A percentile compares a stretch with the other conserved stretches of the same genome.
These are phyloP conservation scores for Coemansia sp. DNA, from an alignment of 192 early-diverging fungal genomes.

Conservation along the genomic window DNA sequence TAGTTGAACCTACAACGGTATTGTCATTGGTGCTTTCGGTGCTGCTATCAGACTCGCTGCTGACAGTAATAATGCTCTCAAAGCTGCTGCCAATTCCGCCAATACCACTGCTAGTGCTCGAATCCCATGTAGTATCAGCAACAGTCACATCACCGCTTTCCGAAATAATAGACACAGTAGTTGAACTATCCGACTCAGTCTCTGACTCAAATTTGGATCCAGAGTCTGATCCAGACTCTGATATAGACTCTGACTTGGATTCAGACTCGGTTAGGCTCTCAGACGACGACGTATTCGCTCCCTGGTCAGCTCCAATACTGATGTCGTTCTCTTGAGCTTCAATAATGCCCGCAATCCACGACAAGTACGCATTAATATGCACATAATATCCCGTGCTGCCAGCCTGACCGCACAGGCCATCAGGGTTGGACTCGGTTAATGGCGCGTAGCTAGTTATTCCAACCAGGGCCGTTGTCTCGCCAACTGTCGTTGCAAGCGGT, in stretches of 20 bases:
- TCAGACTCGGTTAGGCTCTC: not conserved
- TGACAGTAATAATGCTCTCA: not conserved
- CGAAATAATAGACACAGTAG: not conserved
- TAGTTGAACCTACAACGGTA: not conserved
- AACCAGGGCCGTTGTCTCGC: constrained; percentile 6
- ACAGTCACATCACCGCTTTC: not conserved
- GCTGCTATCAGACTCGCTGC: not conserved
- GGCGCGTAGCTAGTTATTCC: constrained; percentile 40
- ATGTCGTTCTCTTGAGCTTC: not conserved
- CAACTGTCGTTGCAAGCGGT: constrained; percentile 22
- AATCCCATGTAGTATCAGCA: not conserved
- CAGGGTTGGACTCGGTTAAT: constrained; percentile 16
- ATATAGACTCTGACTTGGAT: not conserved
- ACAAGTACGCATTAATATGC: constrained; percentile 22
- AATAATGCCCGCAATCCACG: constrained; percentile 18
- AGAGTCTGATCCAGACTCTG: not conserved
- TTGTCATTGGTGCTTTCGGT: not conserved
- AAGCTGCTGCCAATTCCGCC: not conserved
- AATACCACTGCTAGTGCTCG: not conserved
- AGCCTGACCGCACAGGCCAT: constrained; percentile 31
- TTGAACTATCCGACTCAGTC: not conserved
- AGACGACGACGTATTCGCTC: not conserved
- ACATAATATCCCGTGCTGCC: constrained; percentile 37
- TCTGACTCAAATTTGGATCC: not conserved
- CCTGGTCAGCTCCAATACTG: not conserved